Conservation (phyloP, 106 monocot genomes). For the Dendrobium catenatum region DNA sequence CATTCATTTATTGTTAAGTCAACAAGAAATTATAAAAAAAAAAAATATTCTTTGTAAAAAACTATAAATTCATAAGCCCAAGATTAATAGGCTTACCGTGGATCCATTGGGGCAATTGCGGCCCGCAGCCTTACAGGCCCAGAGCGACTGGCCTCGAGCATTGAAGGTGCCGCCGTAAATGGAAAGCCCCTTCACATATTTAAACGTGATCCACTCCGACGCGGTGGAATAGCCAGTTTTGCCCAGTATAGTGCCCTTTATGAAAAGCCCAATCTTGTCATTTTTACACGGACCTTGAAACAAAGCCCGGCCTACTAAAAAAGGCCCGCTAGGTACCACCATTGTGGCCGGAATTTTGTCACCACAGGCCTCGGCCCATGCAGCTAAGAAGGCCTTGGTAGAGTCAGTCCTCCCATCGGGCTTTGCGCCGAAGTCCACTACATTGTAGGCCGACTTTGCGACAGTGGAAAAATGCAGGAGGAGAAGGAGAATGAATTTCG, state of each 20-base stretch:
- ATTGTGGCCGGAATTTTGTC: slow-evolving; percentile 10
- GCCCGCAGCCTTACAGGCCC: slow-evolving; percentile 28
- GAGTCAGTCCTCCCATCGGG: slow-evolving; percentile 21
- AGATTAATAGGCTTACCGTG: slow-evolving; percentile 8
- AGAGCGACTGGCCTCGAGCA: slow-evolving; percentile 26
- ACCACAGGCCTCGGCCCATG: slow-evolving; percentile 35
- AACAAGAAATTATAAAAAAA: no score
- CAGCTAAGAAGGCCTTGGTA: slow-evolving; percentile 18
- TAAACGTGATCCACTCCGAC: slow-evolving; percentile 28
- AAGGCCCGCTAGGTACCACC: slow-evolving; percentile 20
- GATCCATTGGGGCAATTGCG: slow-evolving; percentile 26
- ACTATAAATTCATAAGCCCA: not conserved
- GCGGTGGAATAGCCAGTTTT: not conserved
- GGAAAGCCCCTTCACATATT: slow-evolving; percentile 30
- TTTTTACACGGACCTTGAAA: slow-evolving; percentile 39
- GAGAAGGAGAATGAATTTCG: not conserved
- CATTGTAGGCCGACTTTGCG: slow-evolving; percentile 10
- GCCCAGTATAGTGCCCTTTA: slow-evolving; percentile 28
- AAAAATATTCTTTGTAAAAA: not conserved
- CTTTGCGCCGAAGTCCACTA: slow-evolving; percentile 28
- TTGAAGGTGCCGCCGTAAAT: slow-evolving; percentile 34
- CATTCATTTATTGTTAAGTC: no score
- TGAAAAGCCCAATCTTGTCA: slow-evolving; percentile 5
- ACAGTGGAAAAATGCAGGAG: not conserved
- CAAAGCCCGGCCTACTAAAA: slow-evolving; percentile 20